phyloP scores from a whole-genome alignment of 768 basidiomycete genomes.

The Macrolepiota albuminosa region DNA sequence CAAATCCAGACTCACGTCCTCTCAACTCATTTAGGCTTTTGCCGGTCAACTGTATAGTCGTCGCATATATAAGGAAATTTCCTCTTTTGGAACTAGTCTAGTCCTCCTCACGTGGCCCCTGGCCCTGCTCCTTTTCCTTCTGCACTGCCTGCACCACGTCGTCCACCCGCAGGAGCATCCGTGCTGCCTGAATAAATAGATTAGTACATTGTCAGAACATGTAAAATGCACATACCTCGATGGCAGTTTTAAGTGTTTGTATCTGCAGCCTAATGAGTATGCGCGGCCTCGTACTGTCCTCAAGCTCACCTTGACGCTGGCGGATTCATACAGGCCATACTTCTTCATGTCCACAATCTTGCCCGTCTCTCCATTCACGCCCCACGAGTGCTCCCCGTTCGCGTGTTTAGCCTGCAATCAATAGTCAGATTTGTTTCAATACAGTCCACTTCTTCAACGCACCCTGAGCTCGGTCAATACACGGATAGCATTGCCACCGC shows the following conservation, averaged over 20 bases:
- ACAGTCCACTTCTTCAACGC: conserved; percentile 25
- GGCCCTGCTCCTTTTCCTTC: conserved; percentile 60
- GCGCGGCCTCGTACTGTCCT: not conserved
- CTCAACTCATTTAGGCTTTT: conserved; percentile 29
- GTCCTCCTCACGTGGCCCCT: conserved; percentile 48
- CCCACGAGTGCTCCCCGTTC: conserved; percentile 86
- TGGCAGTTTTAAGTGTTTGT: conserved; percentile 95
- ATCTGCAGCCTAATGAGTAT: conserved; percentile 40
- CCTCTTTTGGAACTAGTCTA: conserved; percentile 1
- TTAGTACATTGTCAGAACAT: not conserved
- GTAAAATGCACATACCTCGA: conserved; percentile 54
- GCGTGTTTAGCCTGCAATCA: conserved; percentile 86
- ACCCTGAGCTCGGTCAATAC: conserved; percentile 91
- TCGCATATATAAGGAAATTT: conserved; percentile 6
- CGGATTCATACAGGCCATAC: conserved; percentile 92
- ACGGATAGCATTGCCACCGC: conserved; percentile 91
- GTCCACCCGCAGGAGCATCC: conserved; percentile 88
- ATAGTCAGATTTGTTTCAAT: not conserved
- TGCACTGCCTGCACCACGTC: conserved; percentile 90
- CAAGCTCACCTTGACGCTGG: conserved; percentile 78
- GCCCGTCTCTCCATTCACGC: conserved; percentile 94
- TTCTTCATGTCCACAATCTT: conserved; percentile 94
- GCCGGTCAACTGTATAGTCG: conserved; percentile 37
- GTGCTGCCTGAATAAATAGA: conserved; percentile 55
- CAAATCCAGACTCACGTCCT: conserved; percentile 16